Evolutionary conservation across 140 eudicot genomes (phyloP), one percentile per base, ranked within the genome.

Genomic region (Cichorium intybus): DNA sequence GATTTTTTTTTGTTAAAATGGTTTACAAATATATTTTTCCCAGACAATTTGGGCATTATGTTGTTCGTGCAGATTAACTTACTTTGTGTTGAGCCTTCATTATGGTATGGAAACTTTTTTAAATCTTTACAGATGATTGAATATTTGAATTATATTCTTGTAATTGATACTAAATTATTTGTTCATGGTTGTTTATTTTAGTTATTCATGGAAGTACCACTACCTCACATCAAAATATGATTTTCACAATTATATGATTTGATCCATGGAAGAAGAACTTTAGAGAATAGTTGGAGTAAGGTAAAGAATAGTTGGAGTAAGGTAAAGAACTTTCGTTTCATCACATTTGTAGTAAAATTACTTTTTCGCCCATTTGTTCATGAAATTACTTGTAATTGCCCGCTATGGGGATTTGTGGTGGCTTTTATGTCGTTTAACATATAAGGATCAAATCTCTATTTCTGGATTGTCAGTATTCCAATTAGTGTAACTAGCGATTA

Each of bases 241-340:
- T 87, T 93, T 93, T 82, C 99, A 93, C 88, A 89, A 95, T 87
- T 93, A 93, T 71, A 93, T 93, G 99, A 75, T 93, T 60, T 90
- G 99, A 65, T 88, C 99, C 34, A 93, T 93, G 99, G 99, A 93
- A 75, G 99, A 93, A 75, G 99, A 93, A 70, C 89, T 93, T 74
- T 97, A 93, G 72, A 85, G 87, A 68, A 89, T 93, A 73, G 97
- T 93, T 73, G 99, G 99, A 69, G n/a, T n/a, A n/a, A n/a, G n/a
- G n/a, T n/a, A n/a, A n/a, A n/a, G n/a, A n/a, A n/a, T n/a, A n/a
- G n/a, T n/a, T n/a, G n/a, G n/a, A n/a, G 99, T 93, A 62, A 93
- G 99, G 99, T 93, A 74, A 68, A 34, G 55, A 21, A 20, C 20
- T 59, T 49, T 15, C 45, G 49, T 45, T 14, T 18, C 0, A 4